Conservation (phyloP, 202 grass and related monocot genomes). For the Digitaria exilis region DNA sequence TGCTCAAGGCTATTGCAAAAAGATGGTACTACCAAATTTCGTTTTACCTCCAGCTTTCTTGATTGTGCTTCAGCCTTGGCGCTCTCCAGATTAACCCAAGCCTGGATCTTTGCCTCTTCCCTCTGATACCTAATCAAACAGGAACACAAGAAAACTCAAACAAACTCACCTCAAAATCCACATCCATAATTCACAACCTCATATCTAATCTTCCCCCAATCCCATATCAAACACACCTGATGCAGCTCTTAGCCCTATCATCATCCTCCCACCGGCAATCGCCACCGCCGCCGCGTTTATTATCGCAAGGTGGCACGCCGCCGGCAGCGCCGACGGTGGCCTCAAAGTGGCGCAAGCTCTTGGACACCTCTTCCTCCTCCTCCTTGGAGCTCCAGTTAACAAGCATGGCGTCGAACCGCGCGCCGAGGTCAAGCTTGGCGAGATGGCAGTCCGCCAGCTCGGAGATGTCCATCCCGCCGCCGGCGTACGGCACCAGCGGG, state of each 20-base stretch:
- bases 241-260: conserved; percentile 85
- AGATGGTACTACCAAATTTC: neutral
- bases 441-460: conserved; percentile 80
- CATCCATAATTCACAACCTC: neutral
- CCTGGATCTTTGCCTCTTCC: conserved; percentile 95
- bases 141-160: conserved; percentile 27
- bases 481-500: conserved; percentile 65
- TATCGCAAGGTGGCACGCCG: conserved; percentile 28
- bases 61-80: conserved; percentile 97
- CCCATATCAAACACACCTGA: conserved; percentile 52
- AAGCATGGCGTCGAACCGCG: conserved; percentile 67
- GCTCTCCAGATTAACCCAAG: conserved; percentile 93
- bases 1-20: too few species aligned
- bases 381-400: conserved; percentile 92
- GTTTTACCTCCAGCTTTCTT: conserved; percentile 89
- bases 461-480: conserved; percentile 56
- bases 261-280: conserved; percentile 85
- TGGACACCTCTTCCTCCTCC: conserved; percentile 96
- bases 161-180: neutral
- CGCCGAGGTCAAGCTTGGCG: conserved; percentile 74
- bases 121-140: conserved; percentile 75
- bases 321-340: conserved; percentile 29
- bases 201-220: neutral
- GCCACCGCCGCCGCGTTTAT: conserved; percentile 37
- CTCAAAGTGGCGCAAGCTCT: conserved; percentile 94